Evolutionary conservation across 2,329 filamentous ascomycete genomes (phyloP), one percentile per base, ranked within the genome.

Genomic region (Pseudocercospora fuligena): DNA sequence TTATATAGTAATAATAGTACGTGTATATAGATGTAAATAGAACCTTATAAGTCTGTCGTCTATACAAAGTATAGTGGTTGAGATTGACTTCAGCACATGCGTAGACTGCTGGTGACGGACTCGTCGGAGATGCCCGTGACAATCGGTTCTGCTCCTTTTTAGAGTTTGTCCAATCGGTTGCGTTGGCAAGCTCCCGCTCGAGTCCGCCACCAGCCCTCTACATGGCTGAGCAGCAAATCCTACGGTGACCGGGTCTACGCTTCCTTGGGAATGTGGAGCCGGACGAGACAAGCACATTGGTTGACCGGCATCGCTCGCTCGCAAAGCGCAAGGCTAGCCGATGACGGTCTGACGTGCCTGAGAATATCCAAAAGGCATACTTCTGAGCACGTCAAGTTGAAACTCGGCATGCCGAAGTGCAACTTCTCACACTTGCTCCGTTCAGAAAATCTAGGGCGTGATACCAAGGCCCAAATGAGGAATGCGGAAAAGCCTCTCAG

Each of bases 81-180:
- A 56, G 16, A 56, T 56, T 56, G 51, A 56, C 51, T 56, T 31
- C 51, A 33, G 51, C 51, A n/a, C n/a, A n/a, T n/a, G n/a, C n/a
- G n/a, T n/a, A n/a, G n/a, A n/a, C n/a, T n/a, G n/a, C n/a, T n/a
- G n/a, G n/a, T n/a, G n/a, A n/a, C n/a, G n/a, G n/a, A n/a, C n/a
- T n/a, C n/a, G n/a, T n/a, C n/a, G n/a, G n/a, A n/a, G n/a, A n/a
- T n/a, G n/a, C n/a, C n/a, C n/a, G n/a, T n/a, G n/a, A n/a, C n/a
- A n/a, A n/a, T n/a, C n/a, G n/a, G n/a, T n/a, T n/a, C n/a, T n/a
- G n/a, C n/a, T n/a, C n/a, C n/a, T n/a, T n/a, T n/a, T n/a, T n/a
- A n/a, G n/a, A n/a, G n/a, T n/a, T n/a, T n/a, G n/a, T n/a, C n/a
- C n/a, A n/a, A n/a, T n/a, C n/a, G n/a, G n/a, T n/a, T n/a, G n/a